Evolutionary conservation across 345 rosid species (phyloP), one percentile per base, ranked within the genome.

Genomic region (Acer negundo): DNA sequence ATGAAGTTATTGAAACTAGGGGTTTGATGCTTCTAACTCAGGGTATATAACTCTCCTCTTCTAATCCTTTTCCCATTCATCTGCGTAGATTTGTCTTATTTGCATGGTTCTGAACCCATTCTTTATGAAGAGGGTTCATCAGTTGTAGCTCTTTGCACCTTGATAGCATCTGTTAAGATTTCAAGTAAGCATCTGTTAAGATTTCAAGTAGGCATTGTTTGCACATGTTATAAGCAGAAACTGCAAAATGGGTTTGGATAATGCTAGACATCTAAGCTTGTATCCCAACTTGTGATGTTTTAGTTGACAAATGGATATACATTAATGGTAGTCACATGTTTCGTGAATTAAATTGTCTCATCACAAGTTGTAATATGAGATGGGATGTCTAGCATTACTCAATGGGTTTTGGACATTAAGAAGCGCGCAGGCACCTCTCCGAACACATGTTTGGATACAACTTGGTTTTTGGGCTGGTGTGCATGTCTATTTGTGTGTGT

Each of bases 51-150:
- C 28, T 11, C 24, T 20, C 11, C 44, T 6, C 12, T 4, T 40
- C 46, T 42, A 42, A 42, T 42, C 46, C 46, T 42, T 42, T 42
- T 42, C 0, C 16, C 16, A 40, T 40, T 40, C 23, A 40, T 67
- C 49, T 67, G 8, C 20, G 7, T 56, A 11, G 64, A 71, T 71
- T 56, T 56, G 11, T 53, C 10, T 26, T 31, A 4, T 20, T n/a
- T 72, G 65, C 64, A n/a, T 72, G 7, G 6, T n/a, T 59, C 7
- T 73, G 31, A 46, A 23, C 9, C 68, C 73, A 51, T 24, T 51
- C n/a, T 26, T 11, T 46, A 13, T 61, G 16, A 23, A 28, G 28
- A 26, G 42, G 75, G 23, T 53, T 71, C 62, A 55, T 0, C 28
- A 17, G 62, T 31, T 51, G 24, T 10, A 56, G 31, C 5, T 17